phyloP scores from a whole-genome alignment of 441 rosid species.

The Isatis lusitanica region DNA sequence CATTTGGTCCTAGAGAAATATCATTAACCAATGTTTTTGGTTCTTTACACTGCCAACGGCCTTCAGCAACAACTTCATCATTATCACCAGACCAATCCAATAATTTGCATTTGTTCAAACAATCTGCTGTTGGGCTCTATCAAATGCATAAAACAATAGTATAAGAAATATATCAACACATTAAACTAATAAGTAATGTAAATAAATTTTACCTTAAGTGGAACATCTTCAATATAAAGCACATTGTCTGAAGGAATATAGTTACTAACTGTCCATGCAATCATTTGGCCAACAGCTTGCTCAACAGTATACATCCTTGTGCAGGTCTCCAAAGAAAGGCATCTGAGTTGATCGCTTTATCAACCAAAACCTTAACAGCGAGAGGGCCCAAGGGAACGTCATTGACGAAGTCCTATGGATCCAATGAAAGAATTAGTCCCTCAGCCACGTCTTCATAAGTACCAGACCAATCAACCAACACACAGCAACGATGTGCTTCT shows the following conservation, averaged over 20 bases:
- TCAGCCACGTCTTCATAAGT: neutral
- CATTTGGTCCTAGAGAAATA: neutral
- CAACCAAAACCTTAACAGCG: neutral
- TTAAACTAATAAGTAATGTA: too few species aligned
- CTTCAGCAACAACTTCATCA: neutral
- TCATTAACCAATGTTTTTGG: neutral
- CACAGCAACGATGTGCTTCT: neutral
- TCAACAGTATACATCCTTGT: neutral
- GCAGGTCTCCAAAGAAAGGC: neutral
- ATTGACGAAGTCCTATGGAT: neutral
- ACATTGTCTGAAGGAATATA: neutral
- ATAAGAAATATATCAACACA: too few species aligned
- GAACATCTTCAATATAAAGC: neutral
- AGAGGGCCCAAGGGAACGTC: neutral
- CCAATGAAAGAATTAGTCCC: neutral
- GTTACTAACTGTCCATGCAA: neutral
- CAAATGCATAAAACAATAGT: too few species aligned
- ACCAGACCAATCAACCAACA: neutral
- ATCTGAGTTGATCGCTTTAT: neutral
- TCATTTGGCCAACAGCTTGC: neutral
- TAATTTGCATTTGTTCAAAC: neutral
- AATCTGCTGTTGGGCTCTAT: neutral
- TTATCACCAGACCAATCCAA: neutral
- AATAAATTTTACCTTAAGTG: neutral
- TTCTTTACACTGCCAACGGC: neutral